A percentile compares a stretch with the other conserved stretches of the same genome.
Evolutionary conservation across 805 yeast genomes (phyloP).

Genomic region (Tetrapisispora phaffii): DNA sequence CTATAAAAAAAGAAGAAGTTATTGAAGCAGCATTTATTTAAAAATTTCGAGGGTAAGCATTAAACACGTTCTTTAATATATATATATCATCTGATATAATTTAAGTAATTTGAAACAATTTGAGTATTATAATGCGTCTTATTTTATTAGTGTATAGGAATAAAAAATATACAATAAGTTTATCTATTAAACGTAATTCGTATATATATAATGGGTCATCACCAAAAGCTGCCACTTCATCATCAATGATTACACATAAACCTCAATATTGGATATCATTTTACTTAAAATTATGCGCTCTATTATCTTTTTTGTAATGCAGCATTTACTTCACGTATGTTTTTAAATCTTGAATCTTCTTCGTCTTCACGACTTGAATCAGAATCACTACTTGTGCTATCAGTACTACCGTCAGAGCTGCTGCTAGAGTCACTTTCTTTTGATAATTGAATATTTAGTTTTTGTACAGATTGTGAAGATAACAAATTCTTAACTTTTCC

Average conservation of each 20-base stretch:
- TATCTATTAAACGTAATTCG: too few relatives aligned
- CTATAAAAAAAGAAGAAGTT: neutral
- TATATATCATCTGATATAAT: too few relatives aligned
- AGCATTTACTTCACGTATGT: constrained; percentile 29
- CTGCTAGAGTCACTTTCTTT: neutral
- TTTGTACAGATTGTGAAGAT: neutral
- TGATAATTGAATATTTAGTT: neutral
- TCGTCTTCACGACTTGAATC: neutral
- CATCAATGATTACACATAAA: neutral
- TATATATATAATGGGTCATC: too few relatives aligned
- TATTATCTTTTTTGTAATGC: constrained; percentile 27
- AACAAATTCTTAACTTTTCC: neutral
- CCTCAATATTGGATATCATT: neutral
- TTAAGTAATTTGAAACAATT: too few relatives aligned
- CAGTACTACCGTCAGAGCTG: neutral
- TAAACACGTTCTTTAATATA: neutral
- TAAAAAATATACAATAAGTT: too few relatives aligned
- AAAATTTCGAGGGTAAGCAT: neutral
- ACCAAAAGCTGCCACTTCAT: neutral
- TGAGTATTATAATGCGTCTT: too few relatives aligned
- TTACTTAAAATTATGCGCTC: constrained; percentile 5
- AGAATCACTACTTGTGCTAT: neutral
- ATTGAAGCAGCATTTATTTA: neutral
- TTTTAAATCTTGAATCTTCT: constrained; percentile 1
- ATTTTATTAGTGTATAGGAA: too few relatives aligned